Evolutionary conservation across 768 basidiomycete species (phyloP).

Genomic region (Psilocybe cubensis): DNA sequence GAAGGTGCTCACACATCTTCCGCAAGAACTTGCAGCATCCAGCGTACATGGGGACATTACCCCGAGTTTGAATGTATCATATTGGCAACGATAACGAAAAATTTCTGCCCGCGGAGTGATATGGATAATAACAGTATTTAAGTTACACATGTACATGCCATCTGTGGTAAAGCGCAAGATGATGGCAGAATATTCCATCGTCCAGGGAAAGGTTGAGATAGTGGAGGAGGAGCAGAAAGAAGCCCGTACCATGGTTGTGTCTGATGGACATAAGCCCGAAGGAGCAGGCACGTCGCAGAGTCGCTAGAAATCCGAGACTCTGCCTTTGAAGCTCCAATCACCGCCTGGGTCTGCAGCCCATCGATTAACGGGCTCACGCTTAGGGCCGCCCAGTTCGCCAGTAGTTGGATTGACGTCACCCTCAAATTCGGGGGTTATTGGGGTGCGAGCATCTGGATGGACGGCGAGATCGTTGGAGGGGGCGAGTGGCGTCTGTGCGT

Average conservation of each 20-base stretch:
- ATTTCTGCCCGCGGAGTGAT: conserved; percentile 2
- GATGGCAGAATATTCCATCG: not conserved
- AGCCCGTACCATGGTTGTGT: not conserved
- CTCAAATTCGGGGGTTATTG: conserved; percentile 69
- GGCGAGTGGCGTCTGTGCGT: conserved; percentile 54
- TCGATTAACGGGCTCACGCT: conserved; percentile 75
- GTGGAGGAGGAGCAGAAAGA: not conserved
- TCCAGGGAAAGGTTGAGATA: conserved; percentile 2
- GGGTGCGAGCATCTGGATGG: conserved; percentile 72
- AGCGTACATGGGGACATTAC: not conserved
- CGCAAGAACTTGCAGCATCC: not conserved
- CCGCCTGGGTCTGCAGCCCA: conserved; percentile 60
- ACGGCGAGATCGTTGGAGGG: conserved; percentile 42
- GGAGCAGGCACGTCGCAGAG: too few relatives aligned
- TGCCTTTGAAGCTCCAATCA: conserved; percentile 92
- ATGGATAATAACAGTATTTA: not conserved
- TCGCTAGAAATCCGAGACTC: conserved; percentile 80
- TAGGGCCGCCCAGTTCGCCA: conserved; percentile 87
- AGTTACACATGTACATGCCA: not conserved
- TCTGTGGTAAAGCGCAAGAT: conserved; percentile 1
- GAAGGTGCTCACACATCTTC: not conserved
- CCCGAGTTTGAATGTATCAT: not conserved
- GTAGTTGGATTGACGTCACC: conserved; percentile 83
- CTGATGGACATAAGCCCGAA: not conserved
- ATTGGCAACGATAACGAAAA: not conserved